Base-by-base conservation (phyloP, 805 yeast species). In the Candida xyloterini region DNA sequence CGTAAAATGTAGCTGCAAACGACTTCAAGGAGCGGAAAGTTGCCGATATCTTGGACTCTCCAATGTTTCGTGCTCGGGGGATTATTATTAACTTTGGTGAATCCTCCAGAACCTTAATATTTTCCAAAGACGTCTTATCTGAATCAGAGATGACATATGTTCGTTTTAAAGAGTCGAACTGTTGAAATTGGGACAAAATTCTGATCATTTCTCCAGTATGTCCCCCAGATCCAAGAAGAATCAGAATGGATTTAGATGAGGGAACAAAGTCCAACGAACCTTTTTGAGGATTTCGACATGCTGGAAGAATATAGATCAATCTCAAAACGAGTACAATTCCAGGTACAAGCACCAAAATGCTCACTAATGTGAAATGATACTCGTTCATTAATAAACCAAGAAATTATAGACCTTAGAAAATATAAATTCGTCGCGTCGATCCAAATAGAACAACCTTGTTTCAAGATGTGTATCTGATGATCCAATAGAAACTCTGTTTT, bases 151-250 rank as follows among this genome's bases (percentile, higher is more conserved):
- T 56, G 8, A 60, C 48, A 35, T 61, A 64, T 7, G 50, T 46
- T 15, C 60, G 38, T 23, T 46, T 37, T 20, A 66, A 22, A n/a
- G 62, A 18, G 8, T 39, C 43, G 1, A 52, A 25, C 4, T 41
- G 40, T 15, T 66, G 54, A 32, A 74, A 63, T 27, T 68, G 67
- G 5, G 56, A 44, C 8, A 87, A 57, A 13, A 91, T 67, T 18
- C 90, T 67, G n/a, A 90, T 59, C 95, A 91, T 87, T 60, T 91
- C 97, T 1, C 96, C 97, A 0, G 97, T 89, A 55, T 89, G 98
- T 2, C 97, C 98, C 2, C 99, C 99, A 0, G 96, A 88, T 0
- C 98, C 98, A 9, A 91, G 63, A n/a, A 88, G 70, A 0, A 84
- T 66, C 74, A 84, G 71, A 16, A 77, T 38, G 24, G 41, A 42